phyloP scores from a whole-genome alignment of 2,329 filamentous ascomycete species.

The Pseudophaeomoniella oleicola region DNA sequence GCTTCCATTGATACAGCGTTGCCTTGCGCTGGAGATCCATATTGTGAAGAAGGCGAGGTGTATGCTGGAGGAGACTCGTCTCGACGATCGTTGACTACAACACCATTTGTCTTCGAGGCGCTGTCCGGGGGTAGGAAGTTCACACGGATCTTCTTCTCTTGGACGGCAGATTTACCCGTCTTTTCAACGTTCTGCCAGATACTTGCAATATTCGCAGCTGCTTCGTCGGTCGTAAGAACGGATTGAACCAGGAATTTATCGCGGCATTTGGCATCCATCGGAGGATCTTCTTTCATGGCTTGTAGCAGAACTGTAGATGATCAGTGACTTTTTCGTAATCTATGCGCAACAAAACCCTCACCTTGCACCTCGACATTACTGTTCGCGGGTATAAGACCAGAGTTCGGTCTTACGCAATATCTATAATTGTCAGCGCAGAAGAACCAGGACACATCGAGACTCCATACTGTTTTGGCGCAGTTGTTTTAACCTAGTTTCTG shows the following conservation, averaged over 20 bases:
- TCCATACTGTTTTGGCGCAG: constrained; percentile 91
- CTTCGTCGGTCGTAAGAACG: constrained; percentile 65
- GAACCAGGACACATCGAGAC: constrained; percentile 1
- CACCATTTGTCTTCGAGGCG: constrained; percentile 19
- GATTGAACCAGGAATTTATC: constrained; percentile 98
- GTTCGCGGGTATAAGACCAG: constrained; percentile 83
- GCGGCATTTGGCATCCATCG: constrained; percentile 73
- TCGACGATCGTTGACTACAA: constrained; percentile 15
- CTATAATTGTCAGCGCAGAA: constrained; percentile 32
- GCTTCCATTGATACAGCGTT: constrained; percentile 22
- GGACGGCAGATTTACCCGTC: constrained; percentile 59
- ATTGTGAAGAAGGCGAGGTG: constrained; percentile 36
- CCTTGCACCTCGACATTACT: constrained; percentile 85
- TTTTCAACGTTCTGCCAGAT: constrained; percentile 71
- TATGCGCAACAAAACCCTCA: constrained; percentile 25
- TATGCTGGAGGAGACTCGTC: constrained; percentile 39
- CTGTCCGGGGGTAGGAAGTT: constrained; percentile 59
- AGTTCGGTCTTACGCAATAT: constrained; percentile 96
- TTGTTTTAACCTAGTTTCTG: constrained; percentile 75
- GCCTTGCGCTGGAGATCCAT: constrained; percentile 30
- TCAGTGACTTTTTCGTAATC: constrained; percentile 2
- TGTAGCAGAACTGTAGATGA: constrained; percentile 64
- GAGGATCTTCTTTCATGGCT: constrained; percentile 92
- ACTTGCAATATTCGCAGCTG: constrained; percentile 64
- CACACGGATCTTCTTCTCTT: constrained; percentile 94